Base-by-base conservation (phyloP, 352 stramenopile species). In the Pilasporangium apinafurcum region DNA sequence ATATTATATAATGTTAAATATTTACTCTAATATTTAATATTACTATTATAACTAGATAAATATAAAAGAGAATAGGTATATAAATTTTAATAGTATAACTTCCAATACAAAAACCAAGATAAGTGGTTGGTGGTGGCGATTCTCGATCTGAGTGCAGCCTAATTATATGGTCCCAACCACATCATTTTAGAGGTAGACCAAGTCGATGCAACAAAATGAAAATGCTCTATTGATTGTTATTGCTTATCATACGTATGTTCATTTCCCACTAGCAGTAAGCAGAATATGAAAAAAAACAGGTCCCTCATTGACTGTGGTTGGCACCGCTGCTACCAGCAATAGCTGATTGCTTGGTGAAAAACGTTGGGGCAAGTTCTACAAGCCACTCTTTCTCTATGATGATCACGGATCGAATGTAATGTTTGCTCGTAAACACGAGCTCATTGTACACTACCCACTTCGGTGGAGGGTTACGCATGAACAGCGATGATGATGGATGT, bases 341-440 rank as follows among this genome's bases (percentile, higher is more conserved):
- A 10, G 37, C 27, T 16, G 53, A 65, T 46, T 82, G 68, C 52
- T 83, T 79, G 39, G 72, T 78, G 47, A 96, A 96, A 34, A 95
- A 92, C 6, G 68, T 66, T 13, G 86, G 84, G 1, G 85, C 81
- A 28, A 90, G 43, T 46, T 95, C 82, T 12, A 92, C 34, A 8
- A 96, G 69, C 86, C 86, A 96, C 26, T 92, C 75, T 41, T 94
- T 89, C 44, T 96, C 83, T 42, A 96, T 91, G 18, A 91, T 63
- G 21, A 94, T 53, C 8, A 95, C 79, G 4, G 77, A 86, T 8
- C 85, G 80, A 50, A 95, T 90, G 62, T 95, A 96, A 54, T 96
- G 83, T 46, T 93, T 94, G 56, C 80, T 93, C 20, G 86, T 96
- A 51, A 91, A 91, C 45, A 96, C 83, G 30, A 96, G 64, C 53